Evolutionary conservation across 805 yeast species (phyloP).

Genomic region (Candida sithepensis): DNA sequence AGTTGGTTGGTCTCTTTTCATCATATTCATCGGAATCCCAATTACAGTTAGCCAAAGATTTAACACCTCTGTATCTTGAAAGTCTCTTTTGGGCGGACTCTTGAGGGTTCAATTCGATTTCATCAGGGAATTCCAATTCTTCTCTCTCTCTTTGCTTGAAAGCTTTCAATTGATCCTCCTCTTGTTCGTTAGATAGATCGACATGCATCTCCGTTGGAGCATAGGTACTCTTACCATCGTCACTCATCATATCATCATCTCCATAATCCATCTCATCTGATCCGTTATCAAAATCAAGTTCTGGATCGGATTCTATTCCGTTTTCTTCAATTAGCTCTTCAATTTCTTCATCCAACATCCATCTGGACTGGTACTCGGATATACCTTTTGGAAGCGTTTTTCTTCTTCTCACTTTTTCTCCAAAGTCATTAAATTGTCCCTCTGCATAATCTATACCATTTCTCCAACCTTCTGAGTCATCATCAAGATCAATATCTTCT

Average conservation of each 20-base stretch:
- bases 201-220: slow-evolving; percentile 53
- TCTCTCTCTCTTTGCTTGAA: slow-evolving; percentile 72
- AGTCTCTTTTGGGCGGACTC: slow-evolving; percentile 75
- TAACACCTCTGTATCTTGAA: slow-evolving; percentile 79
- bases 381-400: slow-evolving; percentile 62
- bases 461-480: slow-evolving; percentile 31
- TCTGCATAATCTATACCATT: slow-evolving; percentile 9
- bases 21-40: slow-evolving; percentile 91
- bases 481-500: slow-evolving; percentile 25
- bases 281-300: slow-evolving; percentile 20
- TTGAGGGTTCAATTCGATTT: slow-evolving; percentile 75
- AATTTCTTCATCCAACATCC: slow-evolving; percentile 64
- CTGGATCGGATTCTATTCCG: slow-evolving; percentile 39
- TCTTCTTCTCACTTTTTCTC: slow-evolving; percentile 28
- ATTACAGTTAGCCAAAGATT: slow-evolving; percentile 69
- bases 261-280: slow-evolving; percentile 35
- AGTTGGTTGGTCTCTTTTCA: slow-evolving; percentile 64
- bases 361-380: slow-evolving; percentile 72
- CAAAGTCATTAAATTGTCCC: slow-evolving; percentile 8
- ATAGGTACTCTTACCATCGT: slow-evolving; percentile 16
- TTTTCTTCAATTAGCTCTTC: slow-evolving; percentile 37
- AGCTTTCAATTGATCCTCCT: slow-evolving; percentile 66
- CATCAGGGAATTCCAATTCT: slow-evolving; percentile 94
- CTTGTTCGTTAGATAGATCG: slow-evolving; percentile 80
- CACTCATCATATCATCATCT: slow-evolving; percentile 44